Conservation (phyloP, 306 rosid genomes). For the Elaeagnus macrophylla region DNA sequence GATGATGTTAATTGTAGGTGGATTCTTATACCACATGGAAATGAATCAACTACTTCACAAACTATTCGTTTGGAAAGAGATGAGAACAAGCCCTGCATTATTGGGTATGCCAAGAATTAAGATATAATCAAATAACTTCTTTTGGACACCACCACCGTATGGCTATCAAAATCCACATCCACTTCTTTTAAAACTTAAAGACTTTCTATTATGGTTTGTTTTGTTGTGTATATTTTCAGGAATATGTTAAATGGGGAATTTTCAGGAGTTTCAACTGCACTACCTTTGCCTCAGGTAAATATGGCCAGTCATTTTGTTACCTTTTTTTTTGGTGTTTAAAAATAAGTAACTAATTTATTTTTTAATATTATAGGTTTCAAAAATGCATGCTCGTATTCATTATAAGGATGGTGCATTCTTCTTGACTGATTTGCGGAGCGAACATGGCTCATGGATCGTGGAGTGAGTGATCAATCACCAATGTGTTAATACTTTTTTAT, state of each 20-base stretch:
- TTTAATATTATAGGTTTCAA: conserved; percentile 47
- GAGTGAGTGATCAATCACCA: conserved; percentile 61
- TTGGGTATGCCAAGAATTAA: conserved; percentile 46
- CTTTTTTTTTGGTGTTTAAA: conserved; percentile 6
- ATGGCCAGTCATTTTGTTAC: background rate
- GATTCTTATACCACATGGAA: conserved; percentile 60
- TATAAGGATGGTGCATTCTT: conserved; percentile 74
- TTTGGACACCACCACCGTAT: no score
- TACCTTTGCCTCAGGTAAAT: conserved; percentile 61
- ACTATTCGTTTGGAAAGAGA: conserved; percentile 54
- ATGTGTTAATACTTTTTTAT: no score
- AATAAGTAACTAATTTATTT: conserved; percentile 5
- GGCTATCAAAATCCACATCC: no score
- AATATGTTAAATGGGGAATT: conserved; percentile 24
- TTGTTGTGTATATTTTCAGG: conserved; percentile 33
- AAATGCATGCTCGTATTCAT: conserved; percentile 55
- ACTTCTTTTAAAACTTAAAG: no score
- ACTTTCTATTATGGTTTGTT: background rate
- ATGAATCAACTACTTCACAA: conserved; percentile 31
- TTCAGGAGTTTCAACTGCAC: conserved; percentile 34
- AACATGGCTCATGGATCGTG: conserved; percentile 74
- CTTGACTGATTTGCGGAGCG: conserved; percentile 63
- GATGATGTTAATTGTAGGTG: conserved; percentile 42
- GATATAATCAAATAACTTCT: no score
- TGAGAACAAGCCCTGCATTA: conserved; percentile 43